Conservation (phyloP, 2,329 filamentous ascomycete species). For the Hypoxylon sp. region DNA sequence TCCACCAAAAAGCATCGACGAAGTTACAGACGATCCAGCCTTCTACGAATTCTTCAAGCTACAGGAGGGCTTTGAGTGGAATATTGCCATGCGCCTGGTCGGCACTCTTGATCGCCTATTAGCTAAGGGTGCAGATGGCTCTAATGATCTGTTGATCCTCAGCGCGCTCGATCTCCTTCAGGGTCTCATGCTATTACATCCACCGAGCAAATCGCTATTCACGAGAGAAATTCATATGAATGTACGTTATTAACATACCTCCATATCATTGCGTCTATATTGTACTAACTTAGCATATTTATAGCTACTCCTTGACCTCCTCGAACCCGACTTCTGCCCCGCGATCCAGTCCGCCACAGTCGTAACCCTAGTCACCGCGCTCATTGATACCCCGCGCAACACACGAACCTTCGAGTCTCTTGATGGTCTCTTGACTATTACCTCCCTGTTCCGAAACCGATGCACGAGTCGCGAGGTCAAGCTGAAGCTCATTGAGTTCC, state of each 20-base stretch:
- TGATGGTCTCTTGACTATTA: slow-evolving; percentile 90
- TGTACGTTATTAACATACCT: slow-evolving; percentile 54
- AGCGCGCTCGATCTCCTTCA: slow-evolving; percentile 89
- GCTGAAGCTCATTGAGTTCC: slow-evolving; percentile 93
- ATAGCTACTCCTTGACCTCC: slow-evolving; percentile 87
- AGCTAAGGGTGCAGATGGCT: slow-evolving; percentile 80
- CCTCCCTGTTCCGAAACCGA: slow-evolving; percentile 89
- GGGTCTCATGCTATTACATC: slow-evolving; percentile 86
- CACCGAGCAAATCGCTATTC: slow-evolving; percentile 87
- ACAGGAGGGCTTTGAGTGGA: slow-evolving; percentile 98
- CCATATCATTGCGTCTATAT: too few species aligned
- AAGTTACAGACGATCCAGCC: slow-evolving; percentile 82
- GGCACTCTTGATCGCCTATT: slow-evolving; percentile 86
- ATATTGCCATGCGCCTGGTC: slow-evolving; percentile 87
- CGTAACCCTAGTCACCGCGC: slow-evolving; percentile 86
- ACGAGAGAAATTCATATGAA: slow-evolving; percentile 95
- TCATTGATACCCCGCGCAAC: slow-evolving; percentile 86
- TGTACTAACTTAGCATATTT: too few species aligned
- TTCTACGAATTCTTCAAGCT: slow-evolving; percentile 96
- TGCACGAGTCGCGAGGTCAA: slow-evolving; percentile 89
- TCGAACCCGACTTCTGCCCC: slow-evolving; percentile 90
- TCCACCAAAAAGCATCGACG: slow-evolving; percentile 69
- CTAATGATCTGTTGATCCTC: slow-evolving; percentile 88
- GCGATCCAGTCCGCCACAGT: slow-evolving; percentile 91
- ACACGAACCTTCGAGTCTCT: slow-evolving; percentile 91